phyloP scores from a whole-genome alignment of 129 eudicot genomes.

The Artemisia annua region DNA sequence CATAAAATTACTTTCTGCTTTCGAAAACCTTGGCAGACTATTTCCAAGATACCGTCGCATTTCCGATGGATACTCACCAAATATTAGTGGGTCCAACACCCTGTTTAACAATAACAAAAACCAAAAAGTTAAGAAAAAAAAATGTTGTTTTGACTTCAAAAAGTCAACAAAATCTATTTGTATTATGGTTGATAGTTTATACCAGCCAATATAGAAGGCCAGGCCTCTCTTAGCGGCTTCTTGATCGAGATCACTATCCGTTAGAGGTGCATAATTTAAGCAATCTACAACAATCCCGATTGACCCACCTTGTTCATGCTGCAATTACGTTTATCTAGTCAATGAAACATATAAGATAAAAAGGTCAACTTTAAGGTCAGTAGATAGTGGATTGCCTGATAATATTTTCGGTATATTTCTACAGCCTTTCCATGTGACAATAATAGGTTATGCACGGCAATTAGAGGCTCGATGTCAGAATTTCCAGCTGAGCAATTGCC shows the following conservation, averaged over 20 bases:
- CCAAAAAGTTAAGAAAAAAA: neutral
- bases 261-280: slow-evolving; percentile 51
- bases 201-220: slow-evolving; percentile 75
- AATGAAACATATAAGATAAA: neutral
- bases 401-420: slow-evolving; percentile 51
- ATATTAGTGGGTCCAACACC: slow-evolving; percentile 65
- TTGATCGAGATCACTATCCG: slow-evolving; percentile 41
- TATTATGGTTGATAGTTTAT: neutral
- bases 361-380: neutral
- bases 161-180: neutral
- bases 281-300: slow-evolving; percentile 50
- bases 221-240: slow-evolving; percentile 69
- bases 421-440: slow-evolving; percentile 80
- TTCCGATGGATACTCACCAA: slow-evolving; percentile 68
- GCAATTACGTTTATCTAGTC: slow-evolving; percentile 28
- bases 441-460: slow-evolving; percentile 66
- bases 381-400: slow-evolving; percentile 39
- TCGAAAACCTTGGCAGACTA: slow-evolving; percentile 50
- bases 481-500: slow-evolving; percentile 70
- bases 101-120: slow-evolving; percentile 31
- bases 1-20: slow-evolving; percentile 39
- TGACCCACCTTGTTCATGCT: slow-evolving; percentile 62
- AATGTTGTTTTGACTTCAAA: neutral
- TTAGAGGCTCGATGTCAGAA: slow-evolving; percentile 75
- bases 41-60: slow-evolving; percentile 50